Base-by-base conservation (phyloP, 768 basidiomycete species). In the Rickenella mellea region DNA sequence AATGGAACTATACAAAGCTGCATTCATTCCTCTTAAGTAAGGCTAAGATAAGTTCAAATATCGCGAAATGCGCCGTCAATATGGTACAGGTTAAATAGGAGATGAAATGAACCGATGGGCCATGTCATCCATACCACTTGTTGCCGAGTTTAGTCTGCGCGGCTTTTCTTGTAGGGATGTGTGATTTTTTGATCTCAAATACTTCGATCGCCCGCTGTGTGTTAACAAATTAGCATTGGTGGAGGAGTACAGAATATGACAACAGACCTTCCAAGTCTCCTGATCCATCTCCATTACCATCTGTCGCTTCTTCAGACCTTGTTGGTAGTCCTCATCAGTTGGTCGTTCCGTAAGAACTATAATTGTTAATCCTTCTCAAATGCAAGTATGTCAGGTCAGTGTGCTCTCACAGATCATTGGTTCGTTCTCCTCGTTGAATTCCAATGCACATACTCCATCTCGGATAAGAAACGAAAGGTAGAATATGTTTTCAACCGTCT, bases 401-500 rank as follows among this genome's bases (percentile, higher is more conserved):
- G 36, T 2, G 35, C 20, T 62, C 81, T 48, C 55, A 90, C 89
- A 82, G 36, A 93, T 76, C 15, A 80, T 57, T 6, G 88, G 83
- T 51, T 87, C 80, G 21, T 59, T 59, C 1, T 83, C 68, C 6
- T 76, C 67, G 25, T 72, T 66, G 5, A 74, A 71, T 49, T 90
- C 83, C 22, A 88, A 67, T 9, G 82, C 81, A 45, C 80, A 87
- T 53, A 77, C 74, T 2, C 84, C 90, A 48, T 93, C 87, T 24
- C 85, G 74, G 35, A 96, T 85, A 47, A 96, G 70, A 64, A 99
- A 98, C 0, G 89, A 90, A 2, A 94, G 70, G 55, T 96, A 92
- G 59, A 99, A 98, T 19, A 94, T 68, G 57, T 99, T 99, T 63
- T 99, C 96, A 11, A 98, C 90, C 0, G 87, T 89, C 56, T 99